Evolutionary conservation across 441 rosid genomes (phyloP).

Genomic region (Jatropha podagrica): DNA sequence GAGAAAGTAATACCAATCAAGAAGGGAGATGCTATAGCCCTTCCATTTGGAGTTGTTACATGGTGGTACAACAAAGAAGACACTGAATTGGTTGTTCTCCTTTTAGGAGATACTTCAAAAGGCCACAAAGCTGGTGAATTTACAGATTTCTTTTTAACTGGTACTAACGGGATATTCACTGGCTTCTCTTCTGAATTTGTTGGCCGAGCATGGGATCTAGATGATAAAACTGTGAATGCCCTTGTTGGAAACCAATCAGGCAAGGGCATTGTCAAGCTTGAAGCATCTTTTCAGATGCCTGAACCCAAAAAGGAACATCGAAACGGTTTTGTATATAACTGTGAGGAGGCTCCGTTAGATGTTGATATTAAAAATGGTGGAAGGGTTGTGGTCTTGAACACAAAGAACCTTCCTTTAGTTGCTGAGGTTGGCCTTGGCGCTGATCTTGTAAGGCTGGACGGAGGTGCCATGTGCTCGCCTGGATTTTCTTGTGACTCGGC

Average conservation of each 20-base stretch:
- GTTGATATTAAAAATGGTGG: slow-evolving; percentile 74
- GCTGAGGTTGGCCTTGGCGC: slow-evolving; percentile 87
- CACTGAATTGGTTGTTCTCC: slow-evolving; percentile 61
- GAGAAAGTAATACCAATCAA: slow-evolving; percentile 71
- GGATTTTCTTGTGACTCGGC: slow-evolving; percentile 93
- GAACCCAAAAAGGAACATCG: slow-evolving; percentile 53
- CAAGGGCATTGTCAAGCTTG: slow-evolving; percentile 68
- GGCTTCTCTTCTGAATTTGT: slow-evolving; percentile 78
- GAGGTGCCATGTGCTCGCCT: slow-evolving; percentile 86
- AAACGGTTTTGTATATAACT: slow-evolving; percentile 63
- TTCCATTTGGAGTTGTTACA: slow-evolving; percentile 82
- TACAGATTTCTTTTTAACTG: slow-evolving; percentile 68
- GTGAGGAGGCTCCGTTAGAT: slow-evolving; percentile 79
- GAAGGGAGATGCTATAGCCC: slow-evolving; percentile 82
- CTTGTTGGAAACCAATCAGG: slow-evolving; percentile 58
- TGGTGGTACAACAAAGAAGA: slow-evolving; percentile 88
- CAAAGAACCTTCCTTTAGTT: slow-evolving; percentile 76
- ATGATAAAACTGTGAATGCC: slow-evolving; percentile 36
- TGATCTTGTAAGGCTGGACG: slow-evolving; percentile 74
- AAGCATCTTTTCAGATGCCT: slow-evolving; percentile 50
- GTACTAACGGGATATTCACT: slow-evolving; percentile 74
- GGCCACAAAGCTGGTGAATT: slow-evolving; percentile 74
- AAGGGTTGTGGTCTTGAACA: slow-evolving; percentile 77
- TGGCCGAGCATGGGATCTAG: slow-evolving; percentile 68
- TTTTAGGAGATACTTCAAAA: slow-evolving; percentile 73